These are phyloP conservation scores for Amyloporia xantha DNA, from an alignment of 768 basidiomycete species.

Conservation along the genomic window DNA sequence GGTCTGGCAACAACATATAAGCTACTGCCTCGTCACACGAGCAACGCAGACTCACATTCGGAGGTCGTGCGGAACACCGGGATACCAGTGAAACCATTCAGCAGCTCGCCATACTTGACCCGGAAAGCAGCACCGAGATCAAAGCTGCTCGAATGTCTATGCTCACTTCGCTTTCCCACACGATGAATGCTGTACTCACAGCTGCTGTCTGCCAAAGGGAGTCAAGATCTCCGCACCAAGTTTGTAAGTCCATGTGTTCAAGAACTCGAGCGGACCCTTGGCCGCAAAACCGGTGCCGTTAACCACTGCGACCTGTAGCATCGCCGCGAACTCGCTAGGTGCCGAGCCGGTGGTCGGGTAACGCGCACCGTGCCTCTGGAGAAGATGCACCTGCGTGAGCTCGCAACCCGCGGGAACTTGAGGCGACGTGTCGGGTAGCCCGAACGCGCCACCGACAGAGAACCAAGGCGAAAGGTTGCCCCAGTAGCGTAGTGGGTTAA, in stretches of 20 bases:
- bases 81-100: conserved; percentile 34
- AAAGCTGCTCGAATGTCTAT: conserved; percentile 10
- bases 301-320: conserved; percentile 17
- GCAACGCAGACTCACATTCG: conserved; percentile 29
- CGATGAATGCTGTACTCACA: conserved; percentile 15
- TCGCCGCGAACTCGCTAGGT: conserved; percentile 22
- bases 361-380: conserved; percentile 37
- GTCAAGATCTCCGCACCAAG: conserved; percentile 42
- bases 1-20: conserved; percentile 12
- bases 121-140: conserved; percentile 39
- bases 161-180: too few relatives aligned
- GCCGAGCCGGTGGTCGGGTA: conserved; percentile 31
- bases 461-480: conserved; percentile 47
- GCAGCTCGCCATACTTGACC: conserved; percentile 39
- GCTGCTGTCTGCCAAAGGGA: conserved; percentile 39
- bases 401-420: conserved; percentile 40
- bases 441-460: conserved; percentile 38
- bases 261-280: conserved; percentile 33
- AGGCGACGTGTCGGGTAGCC: conserved; percentile 41
- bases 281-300: conserved; percentile 25
- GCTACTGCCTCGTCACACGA: background rate
- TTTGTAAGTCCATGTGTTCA: conserved; percentile 41
- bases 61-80: conserved; percentile 47
- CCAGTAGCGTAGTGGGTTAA: conserved; percentile 39
- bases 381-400: conserved; percentile 37